Evolutionary conservation across 768 basidiomycete genomes (phyloP), one percentile per base, ranked within the genome.

Genomic region (Cystobasidium onofrii): DNA sequence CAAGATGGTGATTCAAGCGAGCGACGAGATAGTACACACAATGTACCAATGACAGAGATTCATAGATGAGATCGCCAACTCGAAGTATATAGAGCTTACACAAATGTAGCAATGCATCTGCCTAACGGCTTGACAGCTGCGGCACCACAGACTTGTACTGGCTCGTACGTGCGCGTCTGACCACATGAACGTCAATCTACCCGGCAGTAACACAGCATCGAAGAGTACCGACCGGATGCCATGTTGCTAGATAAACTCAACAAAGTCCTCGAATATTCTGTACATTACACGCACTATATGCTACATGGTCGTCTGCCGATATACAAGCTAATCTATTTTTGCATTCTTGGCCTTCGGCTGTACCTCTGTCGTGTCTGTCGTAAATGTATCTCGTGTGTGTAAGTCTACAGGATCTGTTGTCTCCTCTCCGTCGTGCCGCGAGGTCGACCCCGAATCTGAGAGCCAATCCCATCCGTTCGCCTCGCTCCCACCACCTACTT

Each of bases 401-500:
- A 20, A 12, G n/a, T n/a, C 20, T n/a, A 20, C 12, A 4, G 9
- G 6, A 60, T 60, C 57, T 34, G 6, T 20, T 7, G 27, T 29
- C 57, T 60, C 13, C 10, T 60, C 33, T 60, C 27, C 29, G 10
- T 12, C 23, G n/a, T n/a, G n/a, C n/a, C 33, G 3, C 13, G 25
- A 60, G 1, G 33, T 29, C 23, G 46, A 50, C 17, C 57, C 57
- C 27, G 10, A 12, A 29, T 60, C 57, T 20, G 57, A 60, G 20
- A 60, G 57, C 57, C 57, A 60, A 20, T 60, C 57, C 57, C 57
- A 60, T 60, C 27, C 57, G 31, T 60, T 60, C 25, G 57, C 6
- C 27, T 60, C 57, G 23, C 20, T 12, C 1, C 31, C 57, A 7
- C 31, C 4, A 6, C 9, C n/a, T 20, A 29, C 6, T 6, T 60